These are phyloP conservation scores for Thermochaetoides thermophila DNA, from an alignment of 495 filamentous ascomycete species.

Conservation along the genomic window DNA sequence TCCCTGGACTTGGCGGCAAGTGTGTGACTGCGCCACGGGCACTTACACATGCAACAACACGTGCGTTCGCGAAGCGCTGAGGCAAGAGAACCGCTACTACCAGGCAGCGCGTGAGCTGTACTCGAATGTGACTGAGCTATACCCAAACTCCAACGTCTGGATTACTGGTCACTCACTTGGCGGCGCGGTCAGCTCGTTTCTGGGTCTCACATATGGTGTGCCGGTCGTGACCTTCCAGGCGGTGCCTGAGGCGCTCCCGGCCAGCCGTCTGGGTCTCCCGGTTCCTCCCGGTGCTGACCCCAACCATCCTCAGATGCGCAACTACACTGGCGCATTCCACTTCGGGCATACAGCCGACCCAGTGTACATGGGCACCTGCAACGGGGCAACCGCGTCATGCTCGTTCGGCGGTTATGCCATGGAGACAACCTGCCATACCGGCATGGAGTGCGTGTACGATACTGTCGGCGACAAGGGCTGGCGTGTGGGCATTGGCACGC, in stretches of 20 bases:
- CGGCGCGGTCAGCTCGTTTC: conserved; percentile 66
- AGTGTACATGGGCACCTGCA: conserved; percentile 86
- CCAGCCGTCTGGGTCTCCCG: conserved; percentile 71
- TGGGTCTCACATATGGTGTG: conserved; percentile 80
- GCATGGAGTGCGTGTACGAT: conserved; percentile 77
- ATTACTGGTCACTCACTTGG: conserved; percentile 80
- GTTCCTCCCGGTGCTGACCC: conserved; percentile 64
- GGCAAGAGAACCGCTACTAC: conserved; percentile 80
- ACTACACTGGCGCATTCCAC: conserved; percentile 71
- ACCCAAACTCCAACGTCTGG: conserved; percentile 79
- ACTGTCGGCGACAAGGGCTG: conserved; percentile 81
- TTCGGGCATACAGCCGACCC: conserved; percentile 95
- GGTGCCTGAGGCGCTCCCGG: conserved; percentile 75
- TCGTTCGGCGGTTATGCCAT: conserved; percentile 89
- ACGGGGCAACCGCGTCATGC: conserved; percentile 72
- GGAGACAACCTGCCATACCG: conserved; percentile 82
- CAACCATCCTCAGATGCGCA: conserved; percentile 50
- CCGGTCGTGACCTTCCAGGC: conserved; percentile 85
- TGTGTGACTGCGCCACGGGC: conserved; percentile 75
- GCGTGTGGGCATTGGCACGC: conserved; percentile 71
- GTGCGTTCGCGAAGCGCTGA: conserved; percentile 62
- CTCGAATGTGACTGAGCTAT: conserved; percentile 77
- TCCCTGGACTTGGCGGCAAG: conserved; percentile 71
- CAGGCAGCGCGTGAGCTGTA: conserved; percentile 74
- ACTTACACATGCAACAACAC: conserved; percentile 84